Conservation (phyloP, 305 asterid species). For the Fraxinus baroniana region DNA sequence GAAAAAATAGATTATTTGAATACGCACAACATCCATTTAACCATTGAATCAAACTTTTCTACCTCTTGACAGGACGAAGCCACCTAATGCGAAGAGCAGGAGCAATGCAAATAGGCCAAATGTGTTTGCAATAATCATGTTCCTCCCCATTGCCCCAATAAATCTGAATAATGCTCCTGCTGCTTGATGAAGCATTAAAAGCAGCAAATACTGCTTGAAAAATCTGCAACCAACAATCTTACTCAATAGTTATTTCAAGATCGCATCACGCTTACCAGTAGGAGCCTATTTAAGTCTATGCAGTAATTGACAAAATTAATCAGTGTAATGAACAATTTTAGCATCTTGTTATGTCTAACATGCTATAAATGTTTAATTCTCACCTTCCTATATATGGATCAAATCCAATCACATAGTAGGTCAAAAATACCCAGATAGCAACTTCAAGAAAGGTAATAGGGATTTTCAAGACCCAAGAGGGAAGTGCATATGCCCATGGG, state of each 20-base stretch:
- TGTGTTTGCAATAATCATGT: slow-evolving; percentile 64
- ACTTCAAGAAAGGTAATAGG: slow-evolving; percentile 35
- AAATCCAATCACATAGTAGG: slow-evolving; percentile 37
- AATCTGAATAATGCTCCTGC: slow-evolving; percentile 57
- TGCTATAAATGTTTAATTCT: neutral
- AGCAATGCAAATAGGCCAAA: slow-evolving; percentile 66
- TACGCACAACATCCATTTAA: neutral
- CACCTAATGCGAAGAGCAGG: slow-evolving; percentile 61
- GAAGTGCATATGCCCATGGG: slow-evolving; percentile 38
- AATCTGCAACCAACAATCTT: slow-evolving; percentile 35
- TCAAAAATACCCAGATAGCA: slow-evolving; percentile 32
- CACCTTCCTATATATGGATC: slow-evolving; percentile 38
- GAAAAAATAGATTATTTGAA: neutral
- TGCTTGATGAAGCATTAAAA: slow-evolving; percentile 44
- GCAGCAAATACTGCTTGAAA: slow-evolving; percentile 50
- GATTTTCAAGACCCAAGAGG: slow-evolving; percentile 38
- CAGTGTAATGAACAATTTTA: neutral
- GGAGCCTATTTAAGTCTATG: neutral
- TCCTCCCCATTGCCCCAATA: slow-evolving; percentile 65
- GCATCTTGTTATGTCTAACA: neutral
- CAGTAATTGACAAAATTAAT: neutral
- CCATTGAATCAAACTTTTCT: slow-evolving; percentile 10
- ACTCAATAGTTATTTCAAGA: slow-evolving; percentile 11
- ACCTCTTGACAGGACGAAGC: slow-evolving; percentile 64
- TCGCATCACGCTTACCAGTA: neutral